Evolutionary conservation across 345 rosid species (phyloP).

Genomic region (Excoecaria agallocha): DNA sequence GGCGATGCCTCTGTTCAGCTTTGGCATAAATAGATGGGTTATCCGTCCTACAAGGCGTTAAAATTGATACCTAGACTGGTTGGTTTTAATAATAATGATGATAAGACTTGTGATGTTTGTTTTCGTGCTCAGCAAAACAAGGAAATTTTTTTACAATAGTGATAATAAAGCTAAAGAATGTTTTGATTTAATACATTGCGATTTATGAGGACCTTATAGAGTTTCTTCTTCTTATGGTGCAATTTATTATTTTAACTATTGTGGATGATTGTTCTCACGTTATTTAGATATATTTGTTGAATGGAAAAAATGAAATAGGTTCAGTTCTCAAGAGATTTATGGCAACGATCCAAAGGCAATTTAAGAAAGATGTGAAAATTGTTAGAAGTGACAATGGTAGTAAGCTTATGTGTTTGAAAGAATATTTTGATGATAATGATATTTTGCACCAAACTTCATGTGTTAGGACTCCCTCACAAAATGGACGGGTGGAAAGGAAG

Average conservation of each 20-base stretch:
- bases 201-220: neutral
- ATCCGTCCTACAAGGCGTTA: neutral
- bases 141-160: neutral
- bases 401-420: neutral
- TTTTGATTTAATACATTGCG: neutral
- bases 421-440: neutral
- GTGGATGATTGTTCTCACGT: neutral
- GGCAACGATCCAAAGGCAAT: neutral
- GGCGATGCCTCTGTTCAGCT: rapidly evolving
- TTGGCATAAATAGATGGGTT: neutral
- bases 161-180: neutral
- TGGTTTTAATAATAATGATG: neutral
- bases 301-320: neutral
- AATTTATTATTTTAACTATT: neutral
- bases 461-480: neutral
- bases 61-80: neutral
- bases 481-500: no score
- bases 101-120: neutral
- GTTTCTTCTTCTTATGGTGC: neutral
- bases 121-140: neutral
- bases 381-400: constrained; percentile 14
- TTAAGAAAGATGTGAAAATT: neutral
- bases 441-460: constrained; percentile 3
- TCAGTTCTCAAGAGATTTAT: neutral
- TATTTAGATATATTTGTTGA: constrained; percentile 9